Evolutionary conservation across 1,284 basidiomycete genomes (phyloP).

Genomic region (Puccinia hordei): DNA sequence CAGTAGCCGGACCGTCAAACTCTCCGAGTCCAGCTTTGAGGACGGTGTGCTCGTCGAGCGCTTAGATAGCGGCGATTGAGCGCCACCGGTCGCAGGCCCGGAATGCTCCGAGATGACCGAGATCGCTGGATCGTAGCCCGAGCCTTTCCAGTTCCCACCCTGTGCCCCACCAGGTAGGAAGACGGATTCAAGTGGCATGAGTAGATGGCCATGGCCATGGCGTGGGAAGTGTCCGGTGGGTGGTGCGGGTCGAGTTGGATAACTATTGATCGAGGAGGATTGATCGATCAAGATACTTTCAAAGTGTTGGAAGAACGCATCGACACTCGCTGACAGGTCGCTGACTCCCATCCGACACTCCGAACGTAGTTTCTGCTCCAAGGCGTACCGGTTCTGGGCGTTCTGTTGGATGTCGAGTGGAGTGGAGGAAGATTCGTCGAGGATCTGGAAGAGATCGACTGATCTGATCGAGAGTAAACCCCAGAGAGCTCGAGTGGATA

Average conservation of each 20-base stretch:
- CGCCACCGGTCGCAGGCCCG: neutral
- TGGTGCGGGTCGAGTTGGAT: neutral
- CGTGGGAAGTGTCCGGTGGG: constrained; percentile 22
- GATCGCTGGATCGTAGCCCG: constrained; percentile 27
- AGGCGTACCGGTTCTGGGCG: constrained; percentile 47
- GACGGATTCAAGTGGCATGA: constrained; percentile 37
- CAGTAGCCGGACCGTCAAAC: neutral
- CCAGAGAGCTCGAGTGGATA: constrained; percentile 60
- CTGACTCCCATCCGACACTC: constrained; percentile 49
- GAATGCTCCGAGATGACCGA: neutral
- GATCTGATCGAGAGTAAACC: constrained; percentile 55
- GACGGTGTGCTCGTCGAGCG: constrained; percentile 5
- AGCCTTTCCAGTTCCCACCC: constrained; percentile 47
- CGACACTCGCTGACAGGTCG: constrained; percentile 37
- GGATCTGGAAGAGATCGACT: constrained; percentile 59
- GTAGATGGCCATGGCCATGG: constrained; percentile 35
- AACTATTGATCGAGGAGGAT: neutral
- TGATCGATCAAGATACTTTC: constrained; percentile 27
- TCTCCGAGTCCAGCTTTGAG: constrained; percentile 36
- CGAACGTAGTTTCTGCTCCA: constrained; percentile 45
- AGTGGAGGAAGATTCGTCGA: constrained; percentile 53
- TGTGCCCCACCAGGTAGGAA: constrained; percentile 37
- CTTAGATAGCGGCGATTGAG: constrained; percentile 2
- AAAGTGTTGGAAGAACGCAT: constrained; percentile 47
- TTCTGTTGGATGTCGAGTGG: constrained; percentile 55